Percentiles rank a stretch among this genome's conserved stretches.
Conservation (phyloP, 768 basidiomycete genomes). For the Psilocybe sp. region DNA sequence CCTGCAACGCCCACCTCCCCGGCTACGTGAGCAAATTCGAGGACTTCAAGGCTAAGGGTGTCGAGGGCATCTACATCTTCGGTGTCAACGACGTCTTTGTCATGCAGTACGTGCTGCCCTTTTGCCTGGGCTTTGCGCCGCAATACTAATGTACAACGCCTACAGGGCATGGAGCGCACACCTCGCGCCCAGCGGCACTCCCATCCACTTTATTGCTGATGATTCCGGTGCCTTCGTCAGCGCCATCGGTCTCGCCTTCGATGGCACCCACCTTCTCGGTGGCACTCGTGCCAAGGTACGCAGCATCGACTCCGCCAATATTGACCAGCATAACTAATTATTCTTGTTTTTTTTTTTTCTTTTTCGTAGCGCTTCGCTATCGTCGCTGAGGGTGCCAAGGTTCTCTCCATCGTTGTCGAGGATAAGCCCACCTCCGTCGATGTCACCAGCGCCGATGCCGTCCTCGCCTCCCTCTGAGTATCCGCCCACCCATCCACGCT, state of each 20-base stretch:
- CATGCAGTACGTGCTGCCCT: slow-evolving; percentile 38
- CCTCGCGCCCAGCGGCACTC: slow-evolving; percentile 55
- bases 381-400: slow-evolving; percentile 55
- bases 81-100: slow-evolving; percentile 82
- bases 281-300: slow-evolving; percentile 63
- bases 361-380: slow-evolving; percentile 49
- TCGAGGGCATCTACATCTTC: slow-evolving; percentile 69
- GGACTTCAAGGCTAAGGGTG: slow-evolving; percentile 74
- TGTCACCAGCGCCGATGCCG: slow-evolving; percentile 47
- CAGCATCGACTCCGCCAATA: not conserved
- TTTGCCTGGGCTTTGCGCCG: not conserved
- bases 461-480: slow-evolving; percentile 11
- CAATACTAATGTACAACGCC: not conserved
- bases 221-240: slow-evolving; percentile 60
- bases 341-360: not conserved
- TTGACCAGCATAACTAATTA: not conserved
- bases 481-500: too few relatives aligned
- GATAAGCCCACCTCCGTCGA: slow-evolving; percentile 41
- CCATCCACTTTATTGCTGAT: slow-evolving; percentile 62
- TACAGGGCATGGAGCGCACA: slow-evolving; percentile 65
- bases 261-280: slow-evolving; percentile 62
- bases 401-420: slow-evolving; percentile 53
- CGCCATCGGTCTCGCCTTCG: slow-evolving; percentile 56
- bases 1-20: slow-evolving; percentile 64
- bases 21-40: slow-evolving; percentile 65